phyloP scores from a whole-genome alignment of 805 yeast species.

The Ogataea pini region DNA sequence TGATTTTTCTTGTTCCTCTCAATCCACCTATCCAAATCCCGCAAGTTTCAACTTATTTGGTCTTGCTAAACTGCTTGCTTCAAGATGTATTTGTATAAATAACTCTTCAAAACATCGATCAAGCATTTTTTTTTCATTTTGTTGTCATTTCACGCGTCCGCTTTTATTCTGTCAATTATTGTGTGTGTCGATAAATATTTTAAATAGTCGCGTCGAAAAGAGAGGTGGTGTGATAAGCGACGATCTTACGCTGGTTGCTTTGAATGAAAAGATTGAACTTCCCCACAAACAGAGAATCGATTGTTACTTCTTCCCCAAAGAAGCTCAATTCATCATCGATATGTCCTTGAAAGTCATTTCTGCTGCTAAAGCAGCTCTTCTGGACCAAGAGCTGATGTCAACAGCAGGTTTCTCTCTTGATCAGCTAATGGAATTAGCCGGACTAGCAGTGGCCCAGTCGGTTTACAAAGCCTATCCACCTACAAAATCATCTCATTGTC shows the following conservation, averaged over 20 bases:
- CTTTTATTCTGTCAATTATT: background rate
- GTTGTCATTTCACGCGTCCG: conserved; percentile 4
- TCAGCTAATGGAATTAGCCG: conserved; percentile 95
- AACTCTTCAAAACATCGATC: conserved; percentile 1
- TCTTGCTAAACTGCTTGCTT: background rate
- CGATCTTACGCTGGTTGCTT: too few species aligned
- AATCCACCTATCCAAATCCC: background rate
- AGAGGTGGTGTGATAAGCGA: too few species aligned
- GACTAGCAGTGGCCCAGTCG: conserved; percentile 90
- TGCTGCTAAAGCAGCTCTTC: conserved; percentile 64
- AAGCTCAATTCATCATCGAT: background rate
- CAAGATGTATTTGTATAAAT: too few species aligned
- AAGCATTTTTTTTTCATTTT: background rate
- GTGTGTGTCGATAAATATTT: background rate
- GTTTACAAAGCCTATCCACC: conserved; percentile 70
- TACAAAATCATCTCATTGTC: conserved; percentile 41
- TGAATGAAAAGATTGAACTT: too few species aligned
- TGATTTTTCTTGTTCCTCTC: background rate
- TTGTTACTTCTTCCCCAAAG: too few species aligned
- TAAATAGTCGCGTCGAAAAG: background rate
- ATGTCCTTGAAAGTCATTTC: conserved; percentile 43
- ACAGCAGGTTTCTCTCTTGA: conserved; percentile 73
- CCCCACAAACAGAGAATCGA: too few species aligned
- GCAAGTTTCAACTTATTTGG: background rate
- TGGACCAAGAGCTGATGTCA: conserved; percentile 88